Base-by-base conservation (phyloP, 1,284 basidiomycete genomes). In the Boletus mariae region DNA sequence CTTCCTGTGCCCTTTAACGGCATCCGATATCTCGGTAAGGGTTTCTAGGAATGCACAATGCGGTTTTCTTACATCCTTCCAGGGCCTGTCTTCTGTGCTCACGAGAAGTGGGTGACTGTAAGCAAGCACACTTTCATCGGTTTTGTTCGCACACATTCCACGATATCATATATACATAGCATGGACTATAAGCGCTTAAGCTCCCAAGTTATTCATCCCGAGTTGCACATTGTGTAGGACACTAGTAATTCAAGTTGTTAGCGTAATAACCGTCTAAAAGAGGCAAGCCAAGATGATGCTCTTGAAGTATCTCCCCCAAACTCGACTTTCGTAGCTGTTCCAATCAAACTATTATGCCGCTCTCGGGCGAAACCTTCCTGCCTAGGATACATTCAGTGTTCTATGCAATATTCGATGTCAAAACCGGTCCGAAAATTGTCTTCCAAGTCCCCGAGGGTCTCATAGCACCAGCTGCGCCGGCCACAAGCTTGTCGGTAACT, bases 361-460 rank as follows among this genome's bases (percentile, higher is more conserved):
- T 72, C 17, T 77, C 80, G 53, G 78, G 77, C 32, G 77, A 84
- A 62, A 87, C 87, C 3, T 90, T 90, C 69, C 75, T 90, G 42
- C 87, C 87, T 29, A 83, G 88, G 43, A 89, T 95, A 49, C 82
- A 89, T 59, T 92, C 90, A 12, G 85, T 94, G 9, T 93, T 94
- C 73, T 93, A 93, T 64, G 86, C 91, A 13, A 83, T 89, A 12
- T 96, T 96, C 66, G 92, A 96, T 69, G 79, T 86, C 44, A 76
- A 76, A 8, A 81, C 87, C 59, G 94, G 93, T 0, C 89, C 92
- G 13, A 90, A 90, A 68, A 87, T 96, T 50, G 82, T 93, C 23
- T 90, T 87, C 62, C 93, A 95, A 69, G 91, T 96, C 7, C 93
- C 93, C 0, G 94, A 96, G 69, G 90, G 85, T 34, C 80, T 90